Evolutionary conservation across 306 rosid species (phyloP).

Genomic region (Sphenostylis stenocarpa): DNA sequence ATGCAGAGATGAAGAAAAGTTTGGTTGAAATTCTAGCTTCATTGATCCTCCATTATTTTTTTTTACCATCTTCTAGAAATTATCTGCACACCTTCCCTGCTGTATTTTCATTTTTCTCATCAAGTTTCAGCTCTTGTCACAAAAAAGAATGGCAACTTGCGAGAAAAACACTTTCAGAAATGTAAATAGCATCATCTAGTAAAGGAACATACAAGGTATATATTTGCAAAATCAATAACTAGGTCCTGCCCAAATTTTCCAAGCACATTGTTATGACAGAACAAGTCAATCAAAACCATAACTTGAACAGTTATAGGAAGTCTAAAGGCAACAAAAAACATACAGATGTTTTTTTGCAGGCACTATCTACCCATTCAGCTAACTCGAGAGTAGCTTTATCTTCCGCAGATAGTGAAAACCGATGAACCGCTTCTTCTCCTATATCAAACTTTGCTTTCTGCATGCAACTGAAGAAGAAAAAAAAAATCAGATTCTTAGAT

Average conservation of each 20-base stretch:
- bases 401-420: constrained; percentile 95
- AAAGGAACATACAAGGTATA: background rate
- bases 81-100: background rate
- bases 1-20: background rate
- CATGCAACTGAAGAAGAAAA: constrained; percentile 76
- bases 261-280: constrained; percentile 19
- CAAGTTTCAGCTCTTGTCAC: background rate
- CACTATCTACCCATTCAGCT: constrained; percentile 97
- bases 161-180: background rate
- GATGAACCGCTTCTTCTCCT: constrained; percentile 94
- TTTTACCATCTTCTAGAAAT: background rate
- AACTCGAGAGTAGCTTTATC: constrained; percentile 97
- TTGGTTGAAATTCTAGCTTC: background rate
- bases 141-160: constrained; percentile 1
- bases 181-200: background rate
- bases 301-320: constrained; percentile 24
- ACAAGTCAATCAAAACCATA: constrained; percentile 28
- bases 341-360: constrained; percentile 80
- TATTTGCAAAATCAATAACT: constrained; percentile 6
- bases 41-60: background rate
- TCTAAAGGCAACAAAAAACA: constrained; percentile 41
- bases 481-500: constrained; percentile 3
- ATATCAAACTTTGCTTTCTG: constrained; percentile 96
- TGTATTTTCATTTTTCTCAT: background rate
- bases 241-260: background rate